Percentiles rank a stretch among this genome's conserved stretches.
These are phyloP conservation scores for Oenanthe javanica DNA, from an alignment of 140 eudicot genomes.

Conservation along the genomic window DNA sequence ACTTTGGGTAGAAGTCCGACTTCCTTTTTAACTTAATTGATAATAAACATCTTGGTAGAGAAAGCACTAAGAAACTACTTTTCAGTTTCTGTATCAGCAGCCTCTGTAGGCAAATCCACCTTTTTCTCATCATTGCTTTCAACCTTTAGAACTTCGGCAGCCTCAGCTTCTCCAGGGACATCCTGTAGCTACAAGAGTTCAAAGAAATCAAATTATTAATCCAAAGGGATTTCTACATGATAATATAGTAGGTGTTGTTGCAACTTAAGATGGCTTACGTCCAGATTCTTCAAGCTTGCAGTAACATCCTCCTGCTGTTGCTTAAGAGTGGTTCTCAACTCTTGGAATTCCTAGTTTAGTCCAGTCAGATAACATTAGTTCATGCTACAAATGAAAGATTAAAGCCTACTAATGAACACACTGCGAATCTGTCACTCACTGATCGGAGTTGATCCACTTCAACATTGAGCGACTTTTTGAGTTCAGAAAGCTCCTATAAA, in stretches of 20 bases:
- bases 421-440: conserved; percentile 34
- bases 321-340: conserved; percentile 72
- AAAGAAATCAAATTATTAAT: conserved; percentile 9
- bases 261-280: conserved; percentile 41
- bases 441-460: conserved; percentile 93
- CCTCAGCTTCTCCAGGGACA: conserved; percentile 37
- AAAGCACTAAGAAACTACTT: not conserved
- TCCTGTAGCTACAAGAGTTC: conserved; percentile 53
- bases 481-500: conserved; percentile 77
- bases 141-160: conserved; percentile 11
- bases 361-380: not conserved
- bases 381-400: not conserved
- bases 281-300: conserved; percentile 59
- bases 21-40: not conserved
- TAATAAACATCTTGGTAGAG: not conserved
- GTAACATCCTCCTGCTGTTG: conserved; percentile 96
- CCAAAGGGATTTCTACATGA: not conserved
- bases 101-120: conserved; percentile 18
- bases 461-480: conserved; percentile 73
- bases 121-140: conserved; percentile 20
- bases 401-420: not conserved
- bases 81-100: conserved; percentile 23
- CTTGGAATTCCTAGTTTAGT: conserved; percentile 71
- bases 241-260: not conserved
- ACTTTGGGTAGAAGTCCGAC: not conserved